These are phyloP conservation scores for Acorus gramineus DNA, from an alignment of 106 monocot species.

Conservation along the genomic window DNA sequence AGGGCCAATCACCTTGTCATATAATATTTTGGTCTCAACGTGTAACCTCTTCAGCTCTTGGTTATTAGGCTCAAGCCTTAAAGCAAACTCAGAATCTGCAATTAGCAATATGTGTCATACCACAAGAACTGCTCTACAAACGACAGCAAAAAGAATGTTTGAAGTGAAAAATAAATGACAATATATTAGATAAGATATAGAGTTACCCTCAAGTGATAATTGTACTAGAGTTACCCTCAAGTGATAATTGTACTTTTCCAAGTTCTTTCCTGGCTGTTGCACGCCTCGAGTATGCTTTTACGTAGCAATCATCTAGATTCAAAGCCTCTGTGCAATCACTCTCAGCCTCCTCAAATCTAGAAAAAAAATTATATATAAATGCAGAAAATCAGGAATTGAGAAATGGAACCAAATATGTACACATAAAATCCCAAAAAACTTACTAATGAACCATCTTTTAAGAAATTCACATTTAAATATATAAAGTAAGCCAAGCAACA, in stretches of 20 bases:
- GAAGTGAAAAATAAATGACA: neutral
- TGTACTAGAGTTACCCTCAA: constrained; percentile 74
- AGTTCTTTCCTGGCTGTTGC: constrained; percentile 92
- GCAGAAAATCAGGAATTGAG: no score
- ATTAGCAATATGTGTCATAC: constrained; percentile 9
- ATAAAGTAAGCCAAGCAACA: no score
- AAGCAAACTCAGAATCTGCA: constrained; percentile 83
- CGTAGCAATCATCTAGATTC: constrained; percentile 85
- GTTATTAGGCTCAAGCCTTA: constrained; percentile 93
- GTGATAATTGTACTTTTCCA: constrained; percentile 64
- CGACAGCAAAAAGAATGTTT: neutral
- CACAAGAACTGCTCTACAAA: neutral
- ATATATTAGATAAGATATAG: neutral
- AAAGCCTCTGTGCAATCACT: constrained; percentile 90
- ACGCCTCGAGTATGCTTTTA: constrained; percentile 97
- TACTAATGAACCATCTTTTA: no score
- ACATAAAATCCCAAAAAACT: no score
- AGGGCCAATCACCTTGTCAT: constrained; percentile 41
- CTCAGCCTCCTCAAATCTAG: constrained; percentile 86
- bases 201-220: constrained; percentile 75
- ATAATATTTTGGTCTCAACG: constrained; percentile 57
- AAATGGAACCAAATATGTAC: no score
- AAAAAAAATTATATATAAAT: no score
- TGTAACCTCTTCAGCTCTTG: constrained; percentile 77
- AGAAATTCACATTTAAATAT: no score